A percentile compares a stretch with the other conserved stretches of the same genome.
phyloP scores from a whole-genome alignment of 192 early-diverging fungal species.

The Entomortierella lignicola region DNA sequence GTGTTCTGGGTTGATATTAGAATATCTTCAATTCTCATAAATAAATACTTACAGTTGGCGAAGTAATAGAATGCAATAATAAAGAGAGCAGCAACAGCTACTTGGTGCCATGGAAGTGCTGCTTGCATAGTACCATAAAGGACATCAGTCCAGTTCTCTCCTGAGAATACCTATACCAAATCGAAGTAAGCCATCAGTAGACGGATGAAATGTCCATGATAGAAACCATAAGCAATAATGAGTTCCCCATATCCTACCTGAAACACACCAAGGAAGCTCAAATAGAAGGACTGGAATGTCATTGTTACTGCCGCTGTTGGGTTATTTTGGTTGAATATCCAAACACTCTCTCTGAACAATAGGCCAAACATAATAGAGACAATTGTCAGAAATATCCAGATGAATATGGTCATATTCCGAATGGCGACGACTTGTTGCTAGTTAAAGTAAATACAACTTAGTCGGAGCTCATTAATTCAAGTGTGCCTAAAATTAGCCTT shows the following conservation, averaged over 20 bases:
- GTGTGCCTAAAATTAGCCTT: no score
- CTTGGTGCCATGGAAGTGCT: constrained; percentile 39
- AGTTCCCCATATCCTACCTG: constrained; percentile 50
- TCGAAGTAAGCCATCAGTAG: background rate
- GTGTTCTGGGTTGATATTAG: no score
- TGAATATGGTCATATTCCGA: constrained; percentile 68
- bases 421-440: constrained; percentile 68
- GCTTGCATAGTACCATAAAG: constrained; percentile 62
- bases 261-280: constrained; percentile 64
- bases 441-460: constrained; percentile 2
- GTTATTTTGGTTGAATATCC: no score
- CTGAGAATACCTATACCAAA: constrained; percentile 64
- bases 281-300: constrained; percentile 61
- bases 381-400: constrained; percentile 60
- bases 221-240: background rate
- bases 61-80: constrained; percentile 64
- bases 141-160: constrained; percentile 70
- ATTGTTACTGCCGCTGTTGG: no score
- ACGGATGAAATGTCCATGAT: background rate
- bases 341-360: constrained; percentile 29
- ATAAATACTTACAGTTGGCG: constrained; percentile 64
- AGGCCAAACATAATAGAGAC: constrained; percentile 62
- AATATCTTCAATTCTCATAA: no score
- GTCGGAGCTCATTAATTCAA: background rate
- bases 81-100: constrained; percentile 59